Evolutionary conservation across 1,139 yeast genomes (phyloP), one percentile per base, ranked within the genome.

Genomic region (Lodderomyces jiufengensis): DNA sequence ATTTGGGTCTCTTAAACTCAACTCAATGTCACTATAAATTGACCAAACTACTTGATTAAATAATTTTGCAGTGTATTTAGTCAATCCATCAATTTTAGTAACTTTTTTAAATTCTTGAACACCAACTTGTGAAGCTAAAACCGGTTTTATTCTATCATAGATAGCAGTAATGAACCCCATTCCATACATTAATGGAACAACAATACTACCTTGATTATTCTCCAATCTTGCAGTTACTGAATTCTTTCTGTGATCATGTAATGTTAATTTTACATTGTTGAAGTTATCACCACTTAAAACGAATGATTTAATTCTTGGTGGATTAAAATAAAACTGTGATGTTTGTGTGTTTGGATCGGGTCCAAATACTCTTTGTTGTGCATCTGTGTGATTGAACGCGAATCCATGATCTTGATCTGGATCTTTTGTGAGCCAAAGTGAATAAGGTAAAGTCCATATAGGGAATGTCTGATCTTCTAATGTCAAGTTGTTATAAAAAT

Each of bases 131-230:
- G 86, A 78, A 3, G 70, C 68, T 29, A 83, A 54, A 18, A 69
- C 61, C 1, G 88, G 83, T 6, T 65, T 65, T 26, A 81, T 59
- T 41, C 69, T 69, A n/a, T 56, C 52, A 38, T 82, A 83, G 3
- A 79, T 63, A 2, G 84, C 81, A 4, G 86, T 76, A 10, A 80
- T 60, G 41, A 81, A 76, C 0, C 90, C 90, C 84, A 80, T 80
- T 11, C 94, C 94, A 24, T 66, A 68, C 13, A 57, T 65, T 34
- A 69, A 51, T 1, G 74, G 74, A 23, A 64, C 27, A 6, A 55
- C 49, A 15, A 69, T 51, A 20, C 44, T 39, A 21, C 48, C 47
- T 11, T 49, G 45, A 15, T 49, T 45, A 7, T 36, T 42, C 21
- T 25, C 26, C 25, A 62, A 42, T 15, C 48, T 48, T 2, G 70